A percentile compares a stretch with the other conserved stretches of the same genome.
phyloP scores from a whole-genome alignment of 495 filamentous ascomycete genomes.

The Xylaria acuta region DNA sequence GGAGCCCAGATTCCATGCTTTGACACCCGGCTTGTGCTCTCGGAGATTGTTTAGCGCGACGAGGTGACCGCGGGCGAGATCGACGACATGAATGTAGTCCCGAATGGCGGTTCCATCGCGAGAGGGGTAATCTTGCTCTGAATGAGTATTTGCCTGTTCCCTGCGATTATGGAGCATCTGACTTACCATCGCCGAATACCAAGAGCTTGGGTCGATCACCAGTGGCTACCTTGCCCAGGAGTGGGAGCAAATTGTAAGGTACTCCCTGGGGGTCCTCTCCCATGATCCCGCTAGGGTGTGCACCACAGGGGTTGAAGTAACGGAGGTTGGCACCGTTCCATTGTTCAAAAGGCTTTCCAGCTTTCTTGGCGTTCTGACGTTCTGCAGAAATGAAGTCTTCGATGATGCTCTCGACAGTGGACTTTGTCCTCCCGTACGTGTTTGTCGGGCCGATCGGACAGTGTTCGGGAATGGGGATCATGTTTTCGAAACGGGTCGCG shows the following conservation, averaged over 20 bases:
- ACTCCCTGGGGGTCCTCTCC: conserved; percentile 96
- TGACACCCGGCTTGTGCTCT: conserved; percentile 85
- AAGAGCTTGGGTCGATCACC: conserved; percentile 93
- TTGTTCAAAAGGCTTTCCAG: conserved; percentile 73
- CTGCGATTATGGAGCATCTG: neutral
- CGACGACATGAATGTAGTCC: conserved; percentile 70
- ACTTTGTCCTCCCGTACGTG: conserved; percentile 95
- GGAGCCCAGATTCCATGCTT: conserved; percentile 97
- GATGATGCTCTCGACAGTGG: conserved; percentile 87
- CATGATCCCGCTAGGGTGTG: conserved; percentile 96
- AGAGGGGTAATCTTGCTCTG: conserved; percentile 78
- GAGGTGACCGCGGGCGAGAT: conserved; percentile 83
- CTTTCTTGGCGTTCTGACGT: conserved; percentile 81
- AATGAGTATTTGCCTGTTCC: neutral
- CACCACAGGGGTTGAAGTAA: conserved; percentile 97
- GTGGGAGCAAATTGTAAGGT: conserved; percentile 92
- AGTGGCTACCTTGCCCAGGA: conserved; percentile 93
- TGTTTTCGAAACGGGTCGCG: conserved; percentile 92
- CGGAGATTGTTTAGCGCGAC: conserved; percentile 92
- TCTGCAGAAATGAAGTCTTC: conserved; percentile 88
- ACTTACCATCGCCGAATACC: conserved; percentile 90
- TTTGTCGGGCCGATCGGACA: conserved; percentile 97
- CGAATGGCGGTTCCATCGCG: conserved; percentile 79
- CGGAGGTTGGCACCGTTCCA: conserved; percentile 95
- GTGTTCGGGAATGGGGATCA: conserved; percentile 98